Evolutionary conservation across 2,329 filamentous ascomycete species (phyloP).

Genomic region (Thelonectria blattea): DNA sequence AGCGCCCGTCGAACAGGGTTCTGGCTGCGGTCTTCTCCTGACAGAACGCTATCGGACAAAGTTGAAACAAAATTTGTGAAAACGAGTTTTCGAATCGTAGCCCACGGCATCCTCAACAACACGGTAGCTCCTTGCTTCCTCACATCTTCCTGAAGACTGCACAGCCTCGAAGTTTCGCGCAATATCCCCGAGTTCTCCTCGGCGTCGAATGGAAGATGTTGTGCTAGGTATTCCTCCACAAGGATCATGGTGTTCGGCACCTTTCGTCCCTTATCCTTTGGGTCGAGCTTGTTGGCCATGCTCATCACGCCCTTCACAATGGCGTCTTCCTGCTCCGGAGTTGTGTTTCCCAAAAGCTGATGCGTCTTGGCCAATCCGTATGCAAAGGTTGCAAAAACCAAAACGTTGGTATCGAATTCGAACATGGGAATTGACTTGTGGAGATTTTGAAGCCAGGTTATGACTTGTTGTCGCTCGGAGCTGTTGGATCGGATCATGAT

Average conservation of each 20-base stretch:
- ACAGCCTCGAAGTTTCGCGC: background rate
- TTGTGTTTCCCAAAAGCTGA: background rate
- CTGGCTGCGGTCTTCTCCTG: background rate
- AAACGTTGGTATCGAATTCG: constrained; percentile 9
- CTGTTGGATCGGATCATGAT: constrained; percentile 16
- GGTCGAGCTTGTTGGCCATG: constrained; percentile 16
- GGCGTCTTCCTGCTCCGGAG: background rate
- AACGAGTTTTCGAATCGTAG: background rate
- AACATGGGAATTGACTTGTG: constrained; percentile 13
- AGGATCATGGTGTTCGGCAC: constrained; percentile 3
- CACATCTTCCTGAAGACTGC: background rate
- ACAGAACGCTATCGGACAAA: background rate
- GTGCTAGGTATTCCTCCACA: constrained; percentile 6
- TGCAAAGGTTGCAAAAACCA: constrained; percentile 17
- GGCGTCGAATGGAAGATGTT: background rate
- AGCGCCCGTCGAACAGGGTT: background rate
- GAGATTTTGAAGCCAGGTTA: constrained; percentile 11
- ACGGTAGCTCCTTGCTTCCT: background rate
- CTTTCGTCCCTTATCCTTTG: constrained; percentile 3
- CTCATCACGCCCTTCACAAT: constrained; percentile 6
- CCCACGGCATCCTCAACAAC: background rate
- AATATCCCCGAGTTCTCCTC: background rate
- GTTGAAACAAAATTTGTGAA: background rate
- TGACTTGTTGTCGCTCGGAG: constrained; percentile 8
- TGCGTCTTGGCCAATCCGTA: constrained; percentile 12